These are phyloP conservation scores for Platanthera zijinensis DNA, from an alignment of 106 monocot species.

Conservation along the genomic window DNA sequence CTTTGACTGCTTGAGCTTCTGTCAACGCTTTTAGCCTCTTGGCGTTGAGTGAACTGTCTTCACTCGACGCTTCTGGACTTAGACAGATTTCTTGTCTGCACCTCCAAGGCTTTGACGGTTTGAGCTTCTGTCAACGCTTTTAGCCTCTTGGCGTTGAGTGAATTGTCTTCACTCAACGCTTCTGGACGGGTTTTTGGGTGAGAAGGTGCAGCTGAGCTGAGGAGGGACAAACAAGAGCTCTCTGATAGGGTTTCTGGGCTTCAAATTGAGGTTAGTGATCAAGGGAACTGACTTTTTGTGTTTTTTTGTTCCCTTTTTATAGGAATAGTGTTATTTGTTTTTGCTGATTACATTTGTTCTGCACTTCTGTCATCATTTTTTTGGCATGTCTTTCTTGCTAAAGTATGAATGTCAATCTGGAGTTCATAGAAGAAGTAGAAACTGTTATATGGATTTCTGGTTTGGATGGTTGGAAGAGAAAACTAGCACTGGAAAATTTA, in stretches of 20 bases:
- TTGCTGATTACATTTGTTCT: background rate
- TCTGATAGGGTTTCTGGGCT: slow-evolving; percentile 10
- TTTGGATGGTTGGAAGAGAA: background rate
- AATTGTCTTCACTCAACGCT: no score
- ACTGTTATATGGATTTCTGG: background rate
- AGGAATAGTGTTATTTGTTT: background rate
- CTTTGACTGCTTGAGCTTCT: no score
- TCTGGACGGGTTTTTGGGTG: slow-evolving; percentile 69
- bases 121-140: no score
- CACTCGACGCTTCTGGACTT: no score
- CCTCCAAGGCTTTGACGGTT: no score
- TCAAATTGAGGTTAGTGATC: slow-evolving; percentile 17
- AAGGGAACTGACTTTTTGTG: background rate
- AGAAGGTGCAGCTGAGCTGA: slow-evolving; percentile 41
- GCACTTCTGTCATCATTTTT: background rate
- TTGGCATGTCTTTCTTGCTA: background rate
- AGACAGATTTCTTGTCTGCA: no score
- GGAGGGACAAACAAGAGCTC: slow-evolving; percentile 59
- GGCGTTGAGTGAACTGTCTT: no score
- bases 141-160: no score
- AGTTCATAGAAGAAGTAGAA: background rate
- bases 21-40: no score
- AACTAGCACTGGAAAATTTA: no score
- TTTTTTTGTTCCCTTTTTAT: background rate
- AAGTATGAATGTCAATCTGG: background rate